A percentile compares a stretch with the other conserved stretches of the same genome.
These are phyloP conservation scores for Vaccinium corymbosum DNA, from an alignment of 148 eudicot genomes.

Conservation along the genomic window DNA sequence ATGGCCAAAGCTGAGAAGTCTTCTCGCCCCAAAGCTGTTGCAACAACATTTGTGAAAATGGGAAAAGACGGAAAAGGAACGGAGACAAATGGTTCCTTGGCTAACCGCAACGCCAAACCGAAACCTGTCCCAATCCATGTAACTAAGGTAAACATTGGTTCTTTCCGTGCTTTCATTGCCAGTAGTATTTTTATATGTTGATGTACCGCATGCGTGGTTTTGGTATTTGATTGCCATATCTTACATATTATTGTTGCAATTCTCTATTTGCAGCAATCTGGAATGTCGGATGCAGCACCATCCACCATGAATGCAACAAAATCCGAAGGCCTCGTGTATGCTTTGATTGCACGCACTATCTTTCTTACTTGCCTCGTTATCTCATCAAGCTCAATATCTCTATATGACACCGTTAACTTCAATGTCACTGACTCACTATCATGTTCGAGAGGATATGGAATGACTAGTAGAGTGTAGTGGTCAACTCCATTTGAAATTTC, in stretches of 20 bases:
- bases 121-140: conserved; percentile 26
- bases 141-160: conserved; percentile 38
- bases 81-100: conserved; percentile 41
- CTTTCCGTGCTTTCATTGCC: not conserved
- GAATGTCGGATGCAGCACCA: conserved; percentile 34
- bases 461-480: not conserved
- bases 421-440: not conserved
- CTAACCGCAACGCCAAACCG: conserved; percentile 32
- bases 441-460: not conserved
- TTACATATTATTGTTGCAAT: conserved; percentile 7
- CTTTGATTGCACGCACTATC: conserved; percentile 14
- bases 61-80: conserved; percentile 27
- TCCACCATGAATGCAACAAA: conserved; percentile 32
- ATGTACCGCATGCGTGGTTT: not conserved
- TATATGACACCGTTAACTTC: not conserved
- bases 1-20: conserved; percentile 42
- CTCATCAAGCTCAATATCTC: not conserved
- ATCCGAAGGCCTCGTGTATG: conserved; percentile 52
- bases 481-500: not conserved
- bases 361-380: not conserved
- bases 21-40: conserved; percentile 25
- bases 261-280: conserved; percentile 33
- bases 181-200: not conserved
- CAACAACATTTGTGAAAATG: conserved; percentile 31
- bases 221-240: not conserved